Base-by-base conservation (phyloP, 495 filamentous ascomycete species). In the Niebla homalea region DNA sequence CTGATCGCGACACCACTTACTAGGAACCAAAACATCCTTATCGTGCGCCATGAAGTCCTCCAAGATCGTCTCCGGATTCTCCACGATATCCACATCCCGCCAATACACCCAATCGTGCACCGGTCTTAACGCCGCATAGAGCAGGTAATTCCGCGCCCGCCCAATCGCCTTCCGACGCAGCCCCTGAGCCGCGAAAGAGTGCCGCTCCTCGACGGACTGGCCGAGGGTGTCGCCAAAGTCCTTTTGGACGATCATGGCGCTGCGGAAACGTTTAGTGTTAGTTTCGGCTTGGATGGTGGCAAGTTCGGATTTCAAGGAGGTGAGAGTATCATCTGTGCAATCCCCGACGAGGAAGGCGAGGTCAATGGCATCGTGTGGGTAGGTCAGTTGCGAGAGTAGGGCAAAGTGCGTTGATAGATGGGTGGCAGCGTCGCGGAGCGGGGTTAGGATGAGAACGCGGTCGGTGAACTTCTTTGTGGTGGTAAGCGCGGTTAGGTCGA, bases 81-180 rank as follows among this genome's bases (percentile, higher is more conserved):
- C 85, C 32, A 79, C 74, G 52, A 90, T 87, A 64, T 90, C 85
- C 19, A 86, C 82, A 59, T 90, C 85, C 47, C 85, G 75, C 85
- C 85, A 90, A 61, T 87, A 88, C 23, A 90, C 85, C 85, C 85
- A 90, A 18, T 78, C 81, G 60, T 90, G 85, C 44, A 88, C 81
- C 3, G 82, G 74, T 68, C 81, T 85, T 53, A 90, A 61, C 15
- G 85, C 75, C 1, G 80, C 66, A 21, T 70, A 68, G 12, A 90
- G 72, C 7, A 90, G 72, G 59, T 87, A 88, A 57, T 90, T 90
- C 47, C 85, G 68, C 16, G 85, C 84, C 35, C 69, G 69, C 26
- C 79, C 85, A 78, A 90, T 81, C 22, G 77, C 76, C 63, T 85
- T 89, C 49, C 85, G 71, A 50, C 85, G 75, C 6, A 82, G 82